Evolutionary conservation across 805 yeast genomes (phyloP).

Genomic region (Kodamaea hsintzibuensis): DNA sequence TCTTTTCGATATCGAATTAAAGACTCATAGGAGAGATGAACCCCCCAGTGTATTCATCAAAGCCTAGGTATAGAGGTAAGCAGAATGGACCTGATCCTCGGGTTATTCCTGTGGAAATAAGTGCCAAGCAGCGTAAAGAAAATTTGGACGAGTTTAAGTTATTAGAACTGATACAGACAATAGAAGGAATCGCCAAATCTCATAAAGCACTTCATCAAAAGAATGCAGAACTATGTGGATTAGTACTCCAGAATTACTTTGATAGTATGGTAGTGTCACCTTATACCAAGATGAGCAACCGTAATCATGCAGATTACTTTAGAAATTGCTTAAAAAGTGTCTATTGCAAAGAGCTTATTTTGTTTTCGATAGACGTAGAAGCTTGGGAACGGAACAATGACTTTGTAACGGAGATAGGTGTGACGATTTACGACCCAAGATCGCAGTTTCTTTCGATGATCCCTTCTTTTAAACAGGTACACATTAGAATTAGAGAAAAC

Average conservation of each 20-base stretch:
- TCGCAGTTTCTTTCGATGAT: constrained; percentile 37
- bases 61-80: neutral
- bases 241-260: neutral
- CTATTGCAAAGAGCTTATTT: constrained; percentile 16
- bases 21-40: neutral
- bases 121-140: neutral
- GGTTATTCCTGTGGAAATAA: neutral
- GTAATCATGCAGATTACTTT: constrained; percentile 6
- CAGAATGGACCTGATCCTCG: neutral
- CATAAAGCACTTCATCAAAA: neutral
- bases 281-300: constrained; percentile 5
- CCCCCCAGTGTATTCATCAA: neutral
- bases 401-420: constrained; percentile 56
- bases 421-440: constrained; percentile 57
- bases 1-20: neutral
- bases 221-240: neutral
- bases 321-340: constrained; percentile 20
- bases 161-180: neutral
- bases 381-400: constrained; percentile 50
- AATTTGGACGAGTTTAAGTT: neutral
- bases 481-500: constrained; percentile 48
- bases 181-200: neutral
- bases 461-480: constrained; percentile 43
- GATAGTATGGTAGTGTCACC: constrained; percentile 1
- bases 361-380: constrained; percentile 57